These are phyloP conservation scores for Chalciporus piperatus DNA, from an alignment of 768 basidiomycete genomes.

Conservation along the genomic window DNA sequence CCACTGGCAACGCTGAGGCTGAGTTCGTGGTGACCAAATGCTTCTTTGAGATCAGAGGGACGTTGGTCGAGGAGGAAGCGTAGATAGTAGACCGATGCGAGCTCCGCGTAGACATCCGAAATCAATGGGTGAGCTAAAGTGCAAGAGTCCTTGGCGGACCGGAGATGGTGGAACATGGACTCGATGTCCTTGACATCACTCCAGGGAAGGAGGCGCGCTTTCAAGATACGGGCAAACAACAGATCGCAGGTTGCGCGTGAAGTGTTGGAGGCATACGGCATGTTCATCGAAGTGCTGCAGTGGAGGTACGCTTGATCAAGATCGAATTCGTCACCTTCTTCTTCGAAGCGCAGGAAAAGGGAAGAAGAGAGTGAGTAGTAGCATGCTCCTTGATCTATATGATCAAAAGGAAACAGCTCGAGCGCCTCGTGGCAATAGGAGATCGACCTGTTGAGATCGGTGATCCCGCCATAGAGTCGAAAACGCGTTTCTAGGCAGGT, in stretches of 20 bases:
- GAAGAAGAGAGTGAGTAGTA: constrained; percentile 18
- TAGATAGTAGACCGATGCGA: constrained; percentile 22
- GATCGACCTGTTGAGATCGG: constrained; percentile 29
- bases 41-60: constrained; percentile 20
- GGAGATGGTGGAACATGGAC: constrained; percentile 25
- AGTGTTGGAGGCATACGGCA: constrained; percentile 3
- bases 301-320: constrained; percentile 23
- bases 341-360: constrained; percentile 24
- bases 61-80: constrained; percentile 21
- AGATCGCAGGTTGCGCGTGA: constrained; percentile 17
- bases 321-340: constrained; percentile 25
- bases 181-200: constrained; percentile 23
- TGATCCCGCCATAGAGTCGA: constrained; percentile 11
- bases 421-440: constrained; percentile 21
- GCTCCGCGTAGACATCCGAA: constrained; percentile 23
- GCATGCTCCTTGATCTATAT: constrained; percentile 15
- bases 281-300: constrained; percentile 13
- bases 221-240: constrained; percentile 21
- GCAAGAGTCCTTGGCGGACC: constrained; percentile 22
- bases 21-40: constrained; percentile 24
- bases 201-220: constrained; percentile 23
- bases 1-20: constrained; percentile 16
- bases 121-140: constrained; percentile 18
- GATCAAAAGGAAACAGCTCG: constrained; percentile 14
- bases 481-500: constrained; percentile 15